Conservation (phyloP, 495 filamentous ascomycete species). For the Lepidopterella palustris region DNA sequence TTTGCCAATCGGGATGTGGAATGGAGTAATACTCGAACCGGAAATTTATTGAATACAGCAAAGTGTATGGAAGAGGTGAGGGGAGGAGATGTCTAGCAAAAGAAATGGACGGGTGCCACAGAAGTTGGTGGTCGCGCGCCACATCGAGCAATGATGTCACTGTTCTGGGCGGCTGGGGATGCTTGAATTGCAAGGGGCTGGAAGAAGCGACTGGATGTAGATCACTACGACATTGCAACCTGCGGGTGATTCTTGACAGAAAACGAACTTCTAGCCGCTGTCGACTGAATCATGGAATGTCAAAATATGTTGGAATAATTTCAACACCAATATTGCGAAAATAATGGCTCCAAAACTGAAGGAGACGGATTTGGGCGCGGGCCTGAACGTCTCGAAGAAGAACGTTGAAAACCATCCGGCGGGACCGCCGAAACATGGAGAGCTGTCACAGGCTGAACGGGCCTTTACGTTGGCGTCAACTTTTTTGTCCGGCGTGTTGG, state of each 20-base stretch:
- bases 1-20: too few species aligned
- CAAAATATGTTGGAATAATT: too few species aligned
- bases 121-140: constrained; percentile 16
- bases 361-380: constrained; percentile 27
- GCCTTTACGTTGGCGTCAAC: constrained; percentile 39
- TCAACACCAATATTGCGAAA: not conserved
- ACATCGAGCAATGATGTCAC: constrained; percentile 17
- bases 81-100: not conserved
- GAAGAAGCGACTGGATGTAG: not conserved
- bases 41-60: not conserved
- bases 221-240: not conserved
- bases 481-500: constrained; percentile 37
- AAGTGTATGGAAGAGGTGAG: not conserved
- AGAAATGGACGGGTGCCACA: not conserved
- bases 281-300: not conserved
- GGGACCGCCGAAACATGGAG: constrained; percentile 34
- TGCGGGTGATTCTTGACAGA: not conserved
- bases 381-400: constrained; percentile 31
- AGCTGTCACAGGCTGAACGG: constrained; percentile 36
- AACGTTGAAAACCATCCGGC: constrained; percentile 35
- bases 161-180: not conserved
- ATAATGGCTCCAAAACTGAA: constrained; percentile 14
- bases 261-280: not conserved
- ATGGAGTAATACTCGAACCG: too few species aligned
- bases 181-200: not conserved